phyloP scores from a whole-genome alignment of 768 basidiomycete genomes.

The Lactifluus hygrophoroides region DNA sequence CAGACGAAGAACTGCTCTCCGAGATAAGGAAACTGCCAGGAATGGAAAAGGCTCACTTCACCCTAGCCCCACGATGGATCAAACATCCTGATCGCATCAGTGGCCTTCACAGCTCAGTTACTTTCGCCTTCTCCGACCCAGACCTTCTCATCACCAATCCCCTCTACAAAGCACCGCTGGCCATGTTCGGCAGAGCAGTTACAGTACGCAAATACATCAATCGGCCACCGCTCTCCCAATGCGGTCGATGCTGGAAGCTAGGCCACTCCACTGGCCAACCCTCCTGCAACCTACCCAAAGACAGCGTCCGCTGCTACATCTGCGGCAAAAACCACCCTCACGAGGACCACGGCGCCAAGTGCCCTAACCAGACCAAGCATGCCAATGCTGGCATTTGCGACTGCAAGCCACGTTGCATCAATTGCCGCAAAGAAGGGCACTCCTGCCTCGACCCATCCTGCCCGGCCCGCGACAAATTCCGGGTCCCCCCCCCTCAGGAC shows the following conservation, averaged over 20 bases:
- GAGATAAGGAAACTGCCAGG: not conserved
- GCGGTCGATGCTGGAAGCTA: not conserved
- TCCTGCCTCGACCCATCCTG: not conserved
- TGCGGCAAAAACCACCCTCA: too few relatives aligned
- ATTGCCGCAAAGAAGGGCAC: not conserved
- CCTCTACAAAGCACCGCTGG: not conserved
- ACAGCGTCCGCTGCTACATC: too few relatives aligned
- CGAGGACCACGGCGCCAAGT: not conserved
- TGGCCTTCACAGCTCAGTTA: not conserved
- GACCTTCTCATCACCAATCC: not conserved
- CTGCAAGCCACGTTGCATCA: not conserved
- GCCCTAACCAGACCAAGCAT: not conserved
- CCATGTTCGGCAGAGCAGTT: not conserved
- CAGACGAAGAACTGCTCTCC: not conserved
- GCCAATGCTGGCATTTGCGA: not conserved
- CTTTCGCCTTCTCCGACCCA: not conserved
- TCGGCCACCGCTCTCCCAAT: not conserved
- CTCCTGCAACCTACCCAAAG: not conserved
- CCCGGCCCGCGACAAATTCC: not conserved
- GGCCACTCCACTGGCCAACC: too few relatives aligned
- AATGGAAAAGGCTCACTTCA: not conserved
- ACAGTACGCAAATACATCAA: not conserved
- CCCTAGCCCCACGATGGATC: not conserved
- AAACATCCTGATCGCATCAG: not conserved
- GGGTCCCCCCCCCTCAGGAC: too few relatives aligned